Conservation (phyloP, 257 asterid species). For the Petunia secreta region DNA sequence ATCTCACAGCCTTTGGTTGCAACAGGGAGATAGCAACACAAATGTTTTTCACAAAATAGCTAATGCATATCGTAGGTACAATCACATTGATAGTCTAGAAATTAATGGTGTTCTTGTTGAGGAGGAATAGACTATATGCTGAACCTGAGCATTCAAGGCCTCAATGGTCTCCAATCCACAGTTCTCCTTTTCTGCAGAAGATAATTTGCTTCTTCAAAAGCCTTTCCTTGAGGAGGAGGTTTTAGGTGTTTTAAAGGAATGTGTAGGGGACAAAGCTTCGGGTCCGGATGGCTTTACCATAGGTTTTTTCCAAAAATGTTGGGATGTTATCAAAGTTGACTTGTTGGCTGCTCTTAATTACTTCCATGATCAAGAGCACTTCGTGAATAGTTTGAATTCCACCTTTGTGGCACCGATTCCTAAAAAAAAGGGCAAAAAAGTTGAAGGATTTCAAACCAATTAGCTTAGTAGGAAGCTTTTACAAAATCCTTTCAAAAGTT, state of each 20-base stretch:
- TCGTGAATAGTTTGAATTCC: not conserved
- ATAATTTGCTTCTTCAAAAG: not conserved
- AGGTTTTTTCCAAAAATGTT: not conserved
- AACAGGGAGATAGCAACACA: not conserved
- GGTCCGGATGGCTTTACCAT: not conserved
- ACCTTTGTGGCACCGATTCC: not conserved
- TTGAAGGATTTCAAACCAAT: not conserved
- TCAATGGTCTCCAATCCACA: not conserved
- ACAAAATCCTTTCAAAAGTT: not conserved
- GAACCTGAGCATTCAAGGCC: not conserved
- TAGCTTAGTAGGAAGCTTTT: not conserved
- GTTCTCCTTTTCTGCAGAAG: not conserved
- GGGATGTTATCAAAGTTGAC: not conserved
- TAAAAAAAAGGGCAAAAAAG: not conserved
- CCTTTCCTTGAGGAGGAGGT: not conserved
- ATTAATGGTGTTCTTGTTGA: not conserved
- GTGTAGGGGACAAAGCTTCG: not conserved
- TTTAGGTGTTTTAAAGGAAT: not conserved
- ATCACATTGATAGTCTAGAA: not conserved
- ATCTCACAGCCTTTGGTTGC: not conserved
- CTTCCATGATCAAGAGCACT: not conserved
- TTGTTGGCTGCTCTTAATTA: no score
- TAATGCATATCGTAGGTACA: not conserved
- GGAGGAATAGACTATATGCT: not conserved
- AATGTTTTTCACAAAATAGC: not conserved